Conservation (phyloP, 306 rosid species). For the Corylus heterophylla region DNA sequence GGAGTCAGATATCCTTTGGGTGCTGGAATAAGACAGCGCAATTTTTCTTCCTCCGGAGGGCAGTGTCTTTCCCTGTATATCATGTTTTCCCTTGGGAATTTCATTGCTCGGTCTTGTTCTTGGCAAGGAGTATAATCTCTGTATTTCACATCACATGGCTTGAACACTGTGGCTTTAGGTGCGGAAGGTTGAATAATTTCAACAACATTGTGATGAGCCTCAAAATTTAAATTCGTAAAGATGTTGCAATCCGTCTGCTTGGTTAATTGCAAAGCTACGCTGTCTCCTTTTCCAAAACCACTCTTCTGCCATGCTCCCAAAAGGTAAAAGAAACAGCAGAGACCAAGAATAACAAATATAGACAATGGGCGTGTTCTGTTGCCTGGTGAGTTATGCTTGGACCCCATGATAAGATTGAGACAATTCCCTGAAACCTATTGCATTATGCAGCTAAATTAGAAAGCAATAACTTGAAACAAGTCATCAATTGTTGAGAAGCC, state of each 20-base stretch:
- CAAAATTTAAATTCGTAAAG: slow-evolving; percentile 67
- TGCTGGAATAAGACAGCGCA: slow-evolving; percentile 92
- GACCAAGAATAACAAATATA: slow-evolving; percentile 69
- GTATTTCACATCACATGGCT: slow-evolving; percentile 66
- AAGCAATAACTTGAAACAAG: slow-evolving; percentile 10
- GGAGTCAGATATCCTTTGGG: slow-evolving; percentile 80
- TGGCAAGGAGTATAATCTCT: slow-evolving; percentile 97
- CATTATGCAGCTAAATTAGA: slow-evolving; percentile 17
- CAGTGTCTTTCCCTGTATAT: slow-evolving; percentile 97
- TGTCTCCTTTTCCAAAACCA: slow-evolving; percentile 84
- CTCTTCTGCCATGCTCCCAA: slow-evolving; percentile 97
- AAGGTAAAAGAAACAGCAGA: slow-evolving; percentile 90
- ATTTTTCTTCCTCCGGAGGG: slow-evolving; percentile 74
- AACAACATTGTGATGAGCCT: slow-evolving; percentile 65
- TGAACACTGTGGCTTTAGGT: slow-evolving; percentile 62
- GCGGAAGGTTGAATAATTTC: slow-evolving; percentile 49
- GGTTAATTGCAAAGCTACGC: slow-evolving; percentile 60
- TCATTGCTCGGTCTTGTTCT: slow-evolving; percentile 96
- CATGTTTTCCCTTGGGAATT: slow-evolving; percentile 92
- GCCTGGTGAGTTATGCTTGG: slow-evolving; percentile 55
- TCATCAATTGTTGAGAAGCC: slow-evolving; percentile 22
- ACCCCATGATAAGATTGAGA: slow-evolving; percentile 52
- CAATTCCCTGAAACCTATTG: slow-evolving; percentile 34
- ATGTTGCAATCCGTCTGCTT: slow-evolving; percentile 65
- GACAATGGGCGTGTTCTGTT: slow-evolving; percentile 65